A percentile compares a stretch with the other conserved stretches of the same genome.
These are phyloP conservation scores for Scheffersomyces parashehatae DNA, from an alignment of 1,139 yeast genomes.

Conservation along the genomic window DNA sequence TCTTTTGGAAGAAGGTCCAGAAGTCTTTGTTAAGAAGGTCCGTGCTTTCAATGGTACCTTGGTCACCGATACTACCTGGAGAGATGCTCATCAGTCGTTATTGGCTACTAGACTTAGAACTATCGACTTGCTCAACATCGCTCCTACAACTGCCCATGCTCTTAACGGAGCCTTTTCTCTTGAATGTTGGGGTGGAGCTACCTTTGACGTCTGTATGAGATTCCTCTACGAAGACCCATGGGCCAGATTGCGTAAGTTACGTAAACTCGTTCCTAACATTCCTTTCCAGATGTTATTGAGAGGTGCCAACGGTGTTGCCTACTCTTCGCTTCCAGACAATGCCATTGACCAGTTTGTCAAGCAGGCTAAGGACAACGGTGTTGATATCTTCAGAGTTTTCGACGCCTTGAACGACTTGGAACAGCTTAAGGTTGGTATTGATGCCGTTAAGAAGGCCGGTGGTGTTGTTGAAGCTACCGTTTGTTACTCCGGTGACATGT, in stretches of 20 bases:
- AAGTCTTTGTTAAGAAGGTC: conserved; percentile 82
- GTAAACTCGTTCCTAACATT: conserved; percentile 92
- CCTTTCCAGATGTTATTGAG: conserved; percentile 99
- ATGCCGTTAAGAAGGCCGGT: conserved; percentile 96
- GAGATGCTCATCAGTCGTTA: conserved; percentile 99
- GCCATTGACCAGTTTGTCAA: conserved; percentile 95
- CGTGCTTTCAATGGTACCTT: conserved; percentile 83
- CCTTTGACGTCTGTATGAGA: conserved; percentile 98
- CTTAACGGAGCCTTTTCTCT: conserved; percentile 88
- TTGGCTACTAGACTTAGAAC: conserved; percentile 98
- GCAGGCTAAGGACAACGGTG: conserved; percentile 95
- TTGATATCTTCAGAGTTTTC: conserved; percentile 95
- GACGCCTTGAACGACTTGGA: conserved; percentile 97
- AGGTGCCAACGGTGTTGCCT: conserved; percentile 99
- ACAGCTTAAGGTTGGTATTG: conserved; percentile 95
- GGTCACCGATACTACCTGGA: conserved; percentile 98
- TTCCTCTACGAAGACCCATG: conserved; percentile 98
- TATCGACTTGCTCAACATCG: conserved; percentile 84
- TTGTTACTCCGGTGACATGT: conserved; percentile 99
- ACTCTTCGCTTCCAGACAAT: conserved; percentile 95
- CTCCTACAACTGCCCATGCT: conserved; percentile 92
- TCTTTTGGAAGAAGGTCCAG: conserved; percentile 82
- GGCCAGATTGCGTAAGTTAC: conserved; percentile 87
- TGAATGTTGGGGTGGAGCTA: conserved; percentile 99
- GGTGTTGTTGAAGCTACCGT: conserved; percentile 98